Base-by-base conservation (phyloP, 2,329 filamentous ascomycete species). In the Claviceps sp. region DNA sequence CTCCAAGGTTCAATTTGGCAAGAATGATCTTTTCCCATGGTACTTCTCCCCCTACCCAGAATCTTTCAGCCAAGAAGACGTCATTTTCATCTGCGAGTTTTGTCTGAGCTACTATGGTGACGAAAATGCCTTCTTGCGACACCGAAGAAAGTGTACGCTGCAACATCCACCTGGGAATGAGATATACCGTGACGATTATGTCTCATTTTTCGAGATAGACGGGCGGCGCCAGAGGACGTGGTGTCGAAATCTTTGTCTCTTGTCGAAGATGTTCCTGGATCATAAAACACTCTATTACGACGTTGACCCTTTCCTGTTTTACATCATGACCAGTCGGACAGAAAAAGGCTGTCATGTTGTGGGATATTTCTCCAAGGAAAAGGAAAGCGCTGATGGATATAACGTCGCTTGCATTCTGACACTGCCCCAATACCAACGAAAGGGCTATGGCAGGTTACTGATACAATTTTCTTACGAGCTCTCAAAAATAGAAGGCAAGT, bases 331-430 rank as follows among this genome's bases (percentile, higher is more conserved):
- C 26, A 85, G 84, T 42, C 82, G 87, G 59, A 87, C 90, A 57
- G 89, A 95, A 48, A 84, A 89, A 60, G 93, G 93, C 14, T 93
- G 86, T 61, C 93, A 97, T 63, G 79, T 98, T 48, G 87, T 98
- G n/a, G 93, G 93, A n/a, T 98, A 96, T 65, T 98, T 98, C 68
- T 95, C 87, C 52, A 98, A 98, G 66, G 93, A 98, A 68, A 98
- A 98, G 60, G 93, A 98, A 68, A 91, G 86, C 41, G 89, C 89
- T 0, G 94, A 98, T 61, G 89, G 87, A 34, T 98, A 97, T 77
- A 98, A 98, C 64, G 85, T 98, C 37, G 94, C 93, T 4, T 98
- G 94, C 78, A 98, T 98, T 65, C 74, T 98, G 54, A 98, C 93
- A 0, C 75, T 98, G 3, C 93, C 93, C 0, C 94, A 98, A 65